Base-by-base conservation (phyloP, 805 yeast genomes). In the Millerago galiae region DNA sequence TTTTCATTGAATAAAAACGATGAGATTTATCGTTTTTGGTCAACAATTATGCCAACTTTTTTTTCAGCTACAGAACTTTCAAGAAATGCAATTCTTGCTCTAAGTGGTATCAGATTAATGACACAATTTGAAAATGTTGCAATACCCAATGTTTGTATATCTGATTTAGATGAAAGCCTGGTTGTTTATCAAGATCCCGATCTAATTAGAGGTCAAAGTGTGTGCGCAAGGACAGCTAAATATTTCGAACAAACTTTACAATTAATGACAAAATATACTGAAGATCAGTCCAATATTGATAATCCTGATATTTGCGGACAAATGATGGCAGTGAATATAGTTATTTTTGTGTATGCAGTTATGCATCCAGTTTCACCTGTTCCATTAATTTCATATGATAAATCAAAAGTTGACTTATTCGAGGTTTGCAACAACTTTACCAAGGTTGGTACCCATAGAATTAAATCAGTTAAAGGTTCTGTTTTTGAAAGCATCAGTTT, bases 301-400 rank as follows among this genome's bases (percentile, higher is more conserved):
- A 24, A 35, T 11, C 27, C 34, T 13, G 46, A 50, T 7, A 30
- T 44, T 0, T 48, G 49, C 2, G 57, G 53, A 0, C 38, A 46
- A 7, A 30, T 52, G 4, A 34, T 54, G 16, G 43, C 53, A 10
- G 45, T 49, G 2, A 50, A 50, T 17, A 49, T 50, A 21, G 35
- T 53, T 7, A 34, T 55, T 5, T 55, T 51, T 40, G 49, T 53
- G 5, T 48, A 49, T 11, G 41, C 50, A 8, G 37, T 50, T 2
- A 47, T 50, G 2, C 58, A 52, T 37, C 58, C 59, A 8, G 42
- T 51, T 3, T 45, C 52, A 5, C 45, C 47, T 7, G 17, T 39
- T 1, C 35, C 53, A 1, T 31, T 52, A 15, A 35, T 42, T 4
- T 18, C 48, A 5, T 46, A 40, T 24, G 25, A 45, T 14, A 40